These are phyloP conservation scores for Albifimbria verrucaria DNA, from an alignment of 2,329 filamentous ascomycete species.

Conservation along the genomic window DNA sequence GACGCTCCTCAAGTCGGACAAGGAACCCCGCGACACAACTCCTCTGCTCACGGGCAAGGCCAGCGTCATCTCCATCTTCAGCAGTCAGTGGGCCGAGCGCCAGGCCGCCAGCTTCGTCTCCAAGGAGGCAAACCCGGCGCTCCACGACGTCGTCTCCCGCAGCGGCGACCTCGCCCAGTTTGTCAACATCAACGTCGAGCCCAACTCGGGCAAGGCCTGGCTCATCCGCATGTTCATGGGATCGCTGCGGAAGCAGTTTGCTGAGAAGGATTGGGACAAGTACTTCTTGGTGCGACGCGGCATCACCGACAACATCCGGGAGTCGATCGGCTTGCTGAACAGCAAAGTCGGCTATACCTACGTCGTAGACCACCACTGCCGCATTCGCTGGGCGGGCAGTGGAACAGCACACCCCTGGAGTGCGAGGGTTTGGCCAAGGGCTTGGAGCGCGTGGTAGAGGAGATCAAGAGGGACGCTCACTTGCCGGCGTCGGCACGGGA, in stretches of 20 bases:
- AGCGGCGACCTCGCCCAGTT: constrained; percentile 61
- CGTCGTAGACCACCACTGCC: constrained; percentile 80
- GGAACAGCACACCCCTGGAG: constrained; percentile 65
- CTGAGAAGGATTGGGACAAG: constrained; percentile 51
- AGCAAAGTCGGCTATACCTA: constrained; percentile 93
- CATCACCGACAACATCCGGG: constrained; percentile 58
- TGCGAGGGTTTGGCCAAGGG: constrained; percentile 63
- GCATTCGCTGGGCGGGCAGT: constrained; percentile 92
- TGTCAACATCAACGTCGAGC: constrained; percentile 86
- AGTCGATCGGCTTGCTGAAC: constrained; percentile 72
- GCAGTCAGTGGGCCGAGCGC: constrained; percentile 78
- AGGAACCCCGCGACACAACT: constrained; percentile 65
- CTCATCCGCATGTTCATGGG: constrained; percentile 56
- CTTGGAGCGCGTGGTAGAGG: constrained; percentile 58
- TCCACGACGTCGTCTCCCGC: constrained; percentile 58
- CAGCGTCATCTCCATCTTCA: constrained; percentile 77
- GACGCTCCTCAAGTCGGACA: constrained; percentile 62
- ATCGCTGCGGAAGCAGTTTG: constrained; percentile 46
- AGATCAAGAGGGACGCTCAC: constrained; percentile 41
- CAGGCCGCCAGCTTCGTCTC: constrained; percentile 74
- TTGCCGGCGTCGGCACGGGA: constrained; percentile 31
- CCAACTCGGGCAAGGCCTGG: constrained; percentile 67
- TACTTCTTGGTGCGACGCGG: constrained; percentile 61
- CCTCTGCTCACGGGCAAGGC: constrained; percentile 68
- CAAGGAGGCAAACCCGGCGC: constrained; percentile 61